Evolutionary conservation across 2,329 filamentous ascomycete species (phyloP), one percentile per base, ranked within the genome.

Genomic region (Bretziella fagacearum): DNA sequence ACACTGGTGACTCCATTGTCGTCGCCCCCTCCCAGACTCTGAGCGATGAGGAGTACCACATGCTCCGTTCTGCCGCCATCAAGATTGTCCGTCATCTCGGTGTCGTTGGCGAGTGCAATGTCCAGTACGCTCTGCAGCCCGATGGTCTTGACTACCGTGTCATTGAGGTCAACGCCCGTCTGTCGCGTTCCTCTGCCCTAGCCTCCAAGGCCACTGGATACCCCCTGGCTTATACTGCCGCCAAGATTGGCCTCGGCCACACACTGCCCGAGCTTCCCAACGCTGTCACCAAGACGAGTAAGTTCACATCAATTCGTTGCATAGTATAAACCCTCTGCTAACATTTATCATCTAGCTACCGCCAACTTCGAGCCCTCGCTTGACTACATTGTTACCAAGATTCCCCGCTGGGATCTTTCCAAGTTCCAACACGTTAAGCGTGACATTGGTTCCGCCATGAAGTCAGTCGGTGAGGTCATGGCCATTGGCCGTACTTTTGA

Each of bases 401-500:
- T 98, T 56, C 91, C 91, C 56, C 79, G 91, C 59, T 98, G 91
- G 91, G 91, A 98, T 71, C 65, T 98, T 60, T 79, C 84, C 70
- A 98, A 98, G 70, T 98, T 98, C 73, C 89, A 96, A 67, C 89
- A 96, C 58, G 91, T 98, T 54, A 93, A 94, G 71, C 82, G 91
- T 52, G 84, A 93, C 59, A 96, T 98, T 60, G 91, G 91, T 56
- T 93, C 84, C 60, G 82, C 89, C 52, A 98, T 98, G 91, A 98
- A 96, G 70, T 95, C 87, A 20, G 87, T 98, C 49, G 91, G 91
- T 61, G 91, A 98, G 66, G 91, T 98, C 51, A 98, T 98, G 91
- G 91, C 91, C 54, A 96, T 98, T 58, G 91, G 91, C 55, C 80
- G 91, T 63, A 96, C 91, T 25, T 98, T 96, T 57, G 91, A 98